These are phyloP conservation scores for Leucocoprinus leucothites DNA, from an alignment of 768 basidiomycete species.

Conservation along the genomic window DNA sequence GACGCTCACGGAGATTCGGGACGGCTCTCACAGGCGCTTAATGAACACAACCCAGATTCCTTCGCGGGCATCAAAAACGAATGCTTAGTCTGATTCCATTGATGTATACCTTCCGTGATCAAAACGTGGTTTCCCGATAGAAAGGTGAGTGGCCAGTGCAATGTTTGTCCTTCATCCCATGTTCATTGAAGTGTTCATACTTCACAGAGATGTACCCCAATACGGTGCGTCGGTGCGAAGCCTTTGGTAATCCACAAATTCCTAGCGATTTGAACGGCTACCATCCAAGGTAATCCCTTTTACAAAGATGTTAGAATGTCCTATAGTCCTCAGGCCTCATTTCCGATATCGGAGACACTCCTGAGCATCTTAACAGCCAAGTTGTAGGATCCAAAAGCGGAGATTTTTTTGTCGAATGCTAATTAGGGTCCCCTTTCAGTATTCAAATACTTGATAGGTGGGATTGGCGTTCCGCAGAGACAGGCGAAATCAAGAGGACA, in stretches of 20 bases:
- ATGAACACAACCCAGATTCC: background rate
- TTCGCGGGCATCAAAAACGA: constrained; percentile 5
- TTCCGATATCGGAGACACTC: constrained; percentile 12
- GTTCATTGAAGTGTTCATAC: background rate
- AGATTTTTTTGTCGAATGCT: too few relatives aligned
- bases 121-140: constrained; percentile 2
- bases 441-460: too few relatives aligned
- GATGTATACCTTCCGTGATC: background rate
- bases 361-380: background rate
- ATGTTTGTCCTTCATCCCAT: background rate
- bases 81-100: background rate
- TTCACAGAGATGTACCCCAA: background rate
- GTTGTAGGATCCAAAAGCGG: too few relatives aligned
- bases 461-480: too few relatives aligned
- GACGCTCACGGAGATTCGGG: background rate
- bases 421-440: too few relatives aligned
- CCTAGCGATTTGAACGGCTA: background rate
- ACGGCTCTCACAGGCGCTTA: background rate
- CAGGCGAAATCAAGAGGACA: too few relatives aligned
- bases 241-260: background rate
- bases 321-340: background rate
- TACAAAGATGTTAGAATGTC: background rate
- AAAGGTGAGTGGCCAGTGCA: background rate
- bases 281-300: background rate
- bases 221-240: background rate